A percentile compares a stretch with the other conserved stretches of the same genome.
phyloP scores from a whole-genome alignment of 345 rosid species.

The Dipteronia dyeriana region DNA sequence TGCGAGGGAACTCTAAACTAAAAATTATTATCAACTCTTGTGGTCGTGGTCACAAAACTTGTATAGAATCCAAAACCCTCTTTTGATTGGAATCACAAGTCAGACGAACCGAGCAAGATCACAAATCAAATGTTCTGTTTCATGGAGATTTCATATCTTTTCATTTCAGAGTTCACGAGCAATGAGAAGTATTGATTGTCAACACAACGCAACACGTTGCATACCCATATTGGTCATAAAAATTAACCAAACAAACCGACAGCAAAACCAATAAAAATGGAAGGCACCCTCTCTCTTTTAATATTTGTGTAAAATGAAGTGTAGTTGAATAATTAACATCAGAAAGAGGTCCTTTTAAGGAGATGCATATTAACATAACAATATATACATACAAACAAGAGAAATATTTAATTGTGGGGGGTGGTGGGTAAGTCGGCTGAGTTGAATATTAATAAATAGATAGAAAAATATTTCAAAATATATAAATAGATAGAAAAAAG shows the following conservation, averaged over 20 bases:
- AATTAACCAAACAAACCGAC: background rate
- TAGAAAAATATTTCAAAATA: no score
- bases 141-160: background rate
- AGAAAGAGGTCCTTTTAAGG: background rate
- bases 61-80: no score
- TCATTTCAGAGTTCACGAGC: background rate
- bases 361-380: background rate
- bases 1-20: no score
- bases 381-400: background rate
- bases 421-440: slow-evolving; percentile 8
- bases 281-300: background rate
- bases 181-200: background rate
- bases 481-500: no score
- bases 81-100: no score
- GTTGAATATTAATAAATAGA: slow-evolving; percentile 10
- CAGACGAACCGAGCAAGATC: no score
- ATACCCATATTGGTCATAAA: background rate
- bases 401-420: background rate
- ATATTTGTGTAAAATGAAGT: background rate
- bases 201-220: no score
- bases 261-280: background rate
- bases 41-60: no score
- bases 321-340: background rate
- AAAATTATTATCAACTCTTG: no score
- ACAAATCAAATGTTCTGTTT: no score